These are phyloP conservation scores for Alliaria petiolata DNA, from an alignment of 345 rosid species.

Conservation along the genomic window DNA sequence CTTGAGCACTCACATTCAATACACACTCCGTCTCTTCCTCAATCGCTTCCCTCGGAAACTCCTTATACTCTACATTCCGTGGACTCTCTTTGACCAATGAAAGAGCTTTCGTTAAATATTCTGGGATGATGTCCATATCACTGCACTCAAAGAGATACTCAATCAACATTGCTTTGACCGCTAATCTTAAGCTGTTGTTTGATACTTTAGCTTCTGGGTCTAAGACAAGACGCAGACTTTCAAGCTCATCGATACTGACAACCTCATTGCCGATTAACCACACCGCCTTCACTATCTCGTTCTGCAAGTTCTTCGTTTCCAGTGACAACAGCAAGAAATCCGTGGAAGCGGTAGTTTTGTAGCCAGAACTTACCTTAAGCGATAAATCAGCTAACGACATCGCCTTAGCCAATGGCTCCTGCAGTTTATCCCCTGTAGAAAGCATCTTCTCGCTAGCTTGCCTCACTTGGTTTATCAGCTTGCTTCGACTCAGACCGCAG, in stretches of 20 bases:
- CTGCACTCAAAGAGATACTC: conserved; percentile 71
- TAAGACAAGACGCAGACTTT: conserved; percentile 48
- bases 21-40: conserved; percentile 70
- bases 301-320: conserved; percentile 54
- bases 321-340: conserved; percentile 49
- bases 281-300: conserved; percentile 67
- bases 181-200: conserved; percentile 43
- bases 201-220: conserved; percentile 49
- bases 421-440: conserved; percentile 39
- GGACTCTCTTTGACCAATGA: conserved; percentile 50
- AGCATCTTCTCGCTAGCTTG: conserved; percentile 48
- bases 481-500: conserved; percentile 31
- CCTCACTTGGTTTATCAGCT: conserved; percentile 44
- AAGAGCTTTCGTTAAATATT: conserved; percentile 57
- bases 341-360: conserved; percentile 21
- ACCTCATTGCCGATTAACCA: conserved; percentile 42
- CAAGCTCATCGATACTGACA: conserved; percentile 48
- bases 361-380: conserved; percentile 40
- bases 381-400: conserved; percentile 63
- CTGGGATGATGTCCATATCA: conserved; percentile 61
- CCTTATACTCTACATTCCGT: conserved; percentile 20
- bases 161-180: conserved; percentile 50
- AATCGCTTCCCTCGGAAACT: conserved; percentile 41
- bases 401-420: conserved; percentile 67
- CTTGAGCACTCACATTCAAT: conserved; percentile 67